These are phyloP conservation scores for Ostreobium quekettii DNA, from an alignment of 139 green algal genomes.

Conservation along the genomic window DNA sequence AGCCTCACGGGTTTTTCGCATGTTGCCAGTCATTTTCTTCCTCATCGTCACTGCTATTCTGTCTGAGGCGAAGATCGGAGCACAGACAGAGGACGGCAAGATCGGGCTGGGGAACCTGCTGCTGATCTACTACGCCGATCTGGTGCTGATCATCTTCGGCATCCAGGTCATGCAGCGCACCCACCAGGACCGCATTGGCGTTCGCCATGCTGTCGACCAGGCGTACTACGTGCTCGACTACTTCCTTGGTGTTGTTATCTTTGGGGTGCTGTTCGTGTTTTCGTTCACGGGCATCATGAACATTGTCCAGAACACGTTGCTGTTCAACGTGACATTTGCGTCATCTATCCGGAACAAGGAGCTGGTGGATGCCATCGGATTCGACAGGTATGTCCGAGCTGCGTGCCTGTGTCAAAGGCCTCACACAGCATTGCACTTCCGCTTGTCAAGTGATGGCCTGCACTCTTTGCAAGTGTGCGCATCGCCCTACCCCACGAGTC, in stretches of 20 bases:
- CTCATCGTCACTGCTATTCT: not conserved
- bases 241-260: conserved; percentile 36
- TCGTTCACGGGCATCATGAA: conserved; percentile 42
- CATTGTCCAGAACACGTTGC: conserved; percentile 38
- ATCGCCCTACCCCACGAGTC: no score
- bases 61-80: not conserved
- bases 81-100: not conserved
- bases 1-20: not conserved
- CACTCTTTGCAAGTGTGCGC: no score
- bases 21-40: not conserved
- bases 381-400: no score
- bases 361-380: conserved; percentile 16
- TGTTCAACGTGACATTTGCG: conserved; percentile 50
- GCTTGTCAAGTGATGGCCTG: no score
- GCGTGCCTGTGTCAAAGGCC: no score
- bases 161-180: conserved; percentile 22
- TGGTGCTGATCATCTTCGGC: conserved; percentile 19
- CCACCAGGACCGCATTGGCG: conserved; percentile 27
- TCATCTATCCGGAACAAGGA: conserved; percentile 26
- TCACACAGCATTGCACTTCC: no score
- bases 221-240: conserved; percentile 42
- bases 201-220: conserved; percentile 14
- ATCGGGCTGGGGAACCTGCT: conserved; percentile 25
- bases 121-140: conserved; percentile 31
- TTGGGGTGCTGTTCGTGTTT: conserved; percentile 46